Evolutionary conservation across 108 stramenopile species (phyloP), one percentile per base, ranked within the genome.

Genomic region (Stephanodiscus triporus): DNA sequence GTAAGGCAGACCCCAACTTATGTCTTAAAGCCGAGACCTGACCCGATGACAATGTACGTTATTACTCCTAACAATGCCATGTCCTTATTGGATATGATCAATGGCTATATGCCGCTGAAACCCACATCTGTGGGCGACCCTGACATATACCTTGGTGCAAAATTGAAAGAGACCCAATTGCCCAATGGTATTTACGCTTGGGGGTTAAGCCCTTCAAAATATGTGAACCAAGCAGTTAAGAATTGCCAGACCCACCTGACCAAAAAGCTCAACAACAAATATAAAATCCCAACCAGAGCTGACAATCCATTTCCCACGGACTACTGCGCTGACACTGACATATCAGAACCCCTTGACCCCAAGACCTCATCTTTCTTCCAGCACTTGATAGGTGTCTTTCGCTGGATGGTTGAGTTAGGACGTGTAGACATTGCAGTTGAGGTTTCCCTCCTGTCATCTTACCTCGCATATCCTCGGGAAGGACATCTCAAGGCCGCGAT

Each of bases 401-500:
- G 82, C 29, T 89, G 85, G 85, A 73, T 76, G 38, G 81, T 84
- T 23, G 84, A 89, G 42, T 42, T 86, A 9, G 80, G 85, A 32
- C 43, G 84, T 36, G 38, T 84, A 23, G 83, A 88, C 58, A 83
- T 88, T 22, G 24, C 30, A 19, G 50, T 37, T 20, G 82, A 83
- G 58, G 79, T 84, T 0, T 83, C 84, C 40, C 69, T 85, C 60
- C 23, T 88, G 27, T 69, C 85, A 14, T 70, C 76, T 17, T 68
- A 67, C 63, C 40, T 66, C 5, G 84, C 81, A 2, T 29, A 58
- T 27, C 81, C 85, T 11, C 64, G 84, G 9, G 73, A 68, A 5
- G 82, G 80, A 22, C 87, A 88, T 55, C 32, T 88, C 9, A 63
- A 84, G 23, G 81, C 53, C 1, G 53, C 53, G 3, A 10, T 54